phyloP scores from a whole-genome alignment of 768 basidiomycete genomes.

The Phanerochaete sordida region DNA sequence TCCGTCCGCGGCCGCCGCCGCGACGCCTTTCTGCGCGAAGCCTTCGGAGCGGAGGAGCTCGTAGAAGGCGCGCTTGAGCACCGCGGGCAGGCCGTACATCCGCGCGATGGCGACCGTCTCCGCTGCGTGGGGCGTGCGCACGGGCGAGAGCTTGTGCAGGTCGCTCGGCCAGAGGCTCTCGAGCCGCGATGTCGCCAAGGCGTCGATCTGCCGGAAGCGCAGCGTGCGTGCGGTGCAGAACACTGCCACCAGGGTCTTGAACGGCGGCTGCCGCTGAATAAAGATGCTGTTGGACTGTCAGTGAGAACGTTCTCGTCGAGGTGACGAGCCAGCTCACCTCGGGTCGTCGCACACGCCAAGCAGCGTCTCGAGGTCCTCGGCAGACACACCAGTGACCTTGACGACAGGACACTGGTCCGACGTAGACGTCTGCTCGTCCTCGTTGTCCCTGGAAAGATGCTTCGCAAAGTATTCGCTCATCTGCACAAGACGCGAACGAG shows the following conservation, averaged over 20 bases:
- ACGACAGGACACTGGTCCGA: constrained; percentile 20
- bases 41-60: constrained; percentile 32
- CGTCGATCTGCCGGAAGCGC: constrained; percentile 26
- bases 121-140: constrained; percentile 22
- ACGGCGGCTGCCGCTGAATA: constrained; percentile 23
- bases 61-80: constrained; percentile 37
- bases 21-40: constrained; percentile 22
- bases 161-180: constrained; percentile 28
- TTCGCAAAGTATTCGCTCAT: constrained; percentile 32
- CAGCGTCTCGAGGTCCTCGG: constrained; percentile 31
- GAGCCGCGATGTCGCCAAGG: constrained; percentile 28
- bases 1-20: constrained; percentile 9
- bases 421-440: not conserved
- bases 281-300: constrained; percentile 17
- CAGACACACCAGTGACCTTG: constrained; percentile 21
- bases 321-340: constrained; percentile 25
- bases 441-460: constrained; percentile 13
- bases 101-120: constrained; percentile 31
- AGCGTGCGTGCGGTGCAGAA: constrained; percentile 35
- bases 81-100: constrained; percentile 21
- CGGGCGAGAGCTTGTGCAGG: constrained; percentile 15
- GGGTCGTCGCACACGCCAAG: constrained; percentile 30
- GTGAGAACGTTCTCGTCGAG: not conserved
- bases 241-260: constrained; percentile 28
- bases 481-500: constrained; percentile 30